Conservation (phyloP, 2,329 filamentous ascomycete species). For the Arthrobotrys pseudoclavata region DNA sequence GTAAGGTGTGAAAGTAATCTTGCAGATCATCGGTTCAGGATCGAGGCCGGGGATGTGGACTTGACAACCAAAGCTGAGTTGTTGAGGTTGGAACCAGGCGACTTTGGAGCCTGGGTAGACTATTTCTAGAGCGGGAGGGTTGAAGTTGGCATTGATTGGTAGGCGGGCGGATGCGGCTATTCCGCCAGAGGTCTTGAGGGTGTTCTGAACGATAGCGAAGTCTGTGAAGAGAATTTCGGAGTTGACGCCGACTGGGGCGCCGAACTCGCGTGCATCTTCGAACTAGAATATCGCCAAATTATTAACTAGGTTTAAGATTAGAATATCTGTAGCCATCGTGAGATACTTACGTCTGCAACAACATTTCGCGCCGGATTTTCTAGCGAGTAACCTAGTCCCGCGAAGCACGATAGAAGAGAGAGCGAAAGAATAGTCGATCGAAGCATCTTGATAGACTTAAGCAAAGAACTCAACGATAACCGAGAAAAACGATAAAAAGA, state of each 20-base stretch:
- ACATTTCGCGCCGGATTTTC: slow-evolving; percentile 10
- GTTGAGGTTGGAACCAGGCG: slow-evolving; percentile 29
- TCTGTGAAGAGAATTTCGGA: slow-evolving; percentile 6
- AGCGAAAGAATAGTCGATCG: slow-evolving; percentile 25
- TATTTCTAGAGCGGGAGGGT: slow-evolving; percentile 19
- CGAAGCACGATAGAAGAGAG: slow-evolving; percentile 25
- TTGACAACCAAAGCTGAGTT: slow-evolving; percentile 27
- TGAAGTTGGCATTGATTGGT: not conserved
- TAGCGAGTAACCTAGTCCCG: slow-evolving; percentile 32
- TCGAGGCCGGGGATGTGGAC: not conserved
- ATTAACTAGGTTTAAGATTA: not conserved
- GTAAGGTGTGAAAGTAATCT: slow-evolving; percentile 26
- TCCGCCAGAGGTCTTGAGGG: slow-evolving; percentile 1
- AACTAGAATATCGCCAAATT: slow-evolving; percentile 11
- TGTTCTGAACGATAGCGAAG: slow-evolving; percentile 14
- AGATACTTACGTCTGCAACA: slow-evolving; percentile 25
- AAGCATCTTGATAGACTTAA: slow-evolving; percentile 24
- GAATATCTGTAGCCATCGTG: no score
- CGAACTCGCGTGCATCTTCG: slow-evolving; percentile 8
- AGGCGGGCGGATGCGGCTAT: slow-evolving; percentile 14
- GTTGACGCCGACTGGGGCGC: slow-evolving; percentile 21
- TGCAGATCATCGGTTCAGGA: slow-evolving; percentile 6
- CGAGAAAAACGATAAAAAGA: not conserved
- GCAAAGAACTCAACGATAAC: not conserved
- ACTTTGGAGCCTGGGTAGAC: slow-evolving; percentile 9